Evolutionary conservation across 2,329 filamentous ascomycete genomes (phyloP).

Genomic region (Sclerotinia spermophila): DNA sequence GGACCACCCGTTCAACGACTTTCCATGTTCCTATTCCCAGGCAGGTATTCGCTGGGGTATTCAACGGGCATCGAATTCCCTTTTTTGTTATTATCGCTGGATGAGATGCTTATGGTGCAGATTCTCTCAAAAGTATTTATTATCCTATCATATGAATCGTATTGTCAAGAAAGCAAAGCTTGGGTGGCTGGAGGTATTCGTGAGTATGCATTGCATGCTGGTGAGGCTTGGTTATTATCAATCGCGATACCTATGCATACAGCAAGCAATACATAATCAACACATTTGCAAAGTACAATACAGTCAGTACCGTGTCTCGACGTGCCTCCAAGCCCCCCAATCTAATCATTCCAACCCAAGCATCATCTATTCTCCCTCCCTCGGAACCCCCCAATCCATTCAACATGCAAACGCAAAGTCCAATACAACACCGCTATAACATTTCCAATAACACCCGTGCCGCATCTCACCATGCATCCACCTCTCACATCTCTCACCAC

Average conservation of each 20-base stretch:
- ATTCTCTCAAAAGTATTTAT: neutral
- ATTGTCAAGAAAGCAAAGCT: neutral
- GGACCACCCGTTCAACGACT: neutral
- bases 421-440: neutral
- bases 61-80: no score
- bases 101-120: neutral
- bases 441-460: conserved; percentile 1
- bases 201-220: neutral
- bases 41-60: neutral
- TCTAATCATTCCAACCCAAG: neutral
- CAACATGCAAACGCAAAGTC: neutral
- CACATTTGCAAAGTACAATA: neutral
- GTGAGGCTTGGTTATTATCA: neutral
- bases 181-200: neutral
- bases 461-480: neutral
- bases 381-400: neutral
- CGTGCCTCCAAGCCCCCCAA: neutral
- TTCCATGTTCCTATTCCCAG: neutral
- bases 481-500: neutral
- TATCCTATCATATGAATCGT: no score
- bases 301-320: neutral
- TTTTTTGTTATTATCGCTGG: neutral
- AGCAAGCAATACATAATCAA: neutral
- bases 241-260: neutral
- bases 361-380: neutral